These are phyloP conservation scores for Fusarium beomiforme DNA, from an alignment of 2,329 filamentous ascomycete genomes.

Conservation along the genomic window DNA sequence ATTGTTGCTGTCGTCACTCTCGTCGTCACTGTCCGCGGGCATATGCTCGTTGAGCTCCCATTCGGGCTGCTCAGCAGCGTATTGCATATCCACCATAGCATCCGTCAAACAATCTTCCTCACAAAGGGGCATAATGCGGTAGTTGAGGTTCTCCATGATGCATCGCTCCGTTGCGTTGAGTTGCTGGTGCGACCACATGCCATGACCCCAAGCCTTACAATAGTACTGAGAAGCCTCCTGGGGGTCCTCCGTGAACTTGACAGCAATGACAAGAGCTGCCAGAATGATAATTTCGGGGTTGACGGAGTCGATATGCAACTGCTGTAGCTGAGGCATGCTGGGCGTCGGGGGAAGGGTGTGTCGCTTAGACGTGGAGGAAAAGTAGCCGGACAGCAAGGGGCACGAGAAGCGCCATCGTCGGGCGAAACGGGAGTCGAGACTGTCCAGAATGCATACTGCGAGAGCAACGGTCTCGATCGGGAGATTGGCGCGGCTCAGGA, in stretches of 20 bases:
- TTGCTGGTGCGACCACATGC: slow-evolving; percentile 68
- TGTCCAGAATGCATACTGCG: slow-evolving; percentile 73
- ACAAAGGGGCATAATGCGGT: slow-evolving; percentile 70
- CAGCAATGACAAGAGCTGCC: slow-evolving; percentile 70
- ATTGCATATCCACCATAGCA: slow-evolving; percentile 71
- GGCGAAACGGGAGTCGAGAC: slow-evolving; percentile 70
- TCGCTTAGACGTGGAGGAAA: slow-evolving; percentile 51
- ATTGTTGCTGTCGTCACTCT: slow-evolving; percentile 37
- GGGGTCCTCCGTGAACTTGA: slow-evolving; percentile 72
- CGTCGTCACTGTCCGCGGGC: slow-evolving; percentile 45
- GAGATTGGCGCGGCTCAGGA: slow-evolving; percentile 66
- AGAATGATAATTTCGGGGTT: slow-evolving; percentile 71
- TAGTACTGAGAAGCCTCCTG: slow-evolving; percentile 65
- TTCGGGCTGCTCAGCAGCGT: slow-evolving; percentile 56
- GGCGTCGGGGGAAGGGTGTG: slow-evolving; percentile 60
- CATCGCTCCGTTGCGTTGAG: slow-evolving; percentile 71
- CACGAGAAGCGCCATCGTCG: slow-evolving; percentile 69
- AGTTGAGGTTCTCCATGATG: slow-evolving; percentile 72
- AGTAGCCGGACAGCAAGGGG: slow-evolving; percentile 54
- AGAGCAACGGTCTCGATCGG: slow-evolving; percentile 71
- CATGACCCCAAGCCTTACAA: slow-evolving; percentile 62
- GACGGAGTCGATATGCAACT: slow-evolving; percentile 69
- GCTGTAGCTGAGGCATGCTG: slow-evolving; percentile 45
- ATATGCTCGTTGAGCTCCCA: slow-evolving; percentile 43
- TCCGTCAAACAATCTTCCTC: slow-evolving; percentile 65